Evolutionary conservation across 176 grass and related monocot genomes (phyloP), one percentile per base, ranked within the genome.

Genomic region (Tuctoria greenei): DNA sequence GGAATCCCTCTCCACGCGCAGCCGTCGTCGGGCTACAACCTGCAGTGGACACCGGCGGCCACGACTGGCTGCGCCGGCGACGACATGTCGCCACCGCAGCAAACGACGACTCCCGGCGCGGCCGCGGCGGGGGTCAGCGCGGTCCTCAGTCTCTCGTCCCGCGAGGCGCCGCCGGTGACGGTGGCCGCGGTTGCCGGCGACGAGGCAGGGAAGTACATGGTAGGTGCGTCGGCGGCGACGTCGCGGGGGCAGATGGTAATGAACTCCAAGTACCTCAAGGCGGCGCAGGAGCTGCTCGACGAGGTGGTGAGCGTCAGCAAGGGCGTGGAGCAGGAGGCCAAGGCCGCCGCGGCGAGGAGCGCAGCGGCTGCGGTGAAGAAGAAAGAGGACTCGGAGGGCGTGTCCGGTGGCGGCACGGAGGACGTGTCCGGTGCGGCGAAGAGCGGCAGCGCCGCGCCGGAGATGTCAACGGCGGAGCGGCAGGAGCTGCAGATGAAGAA

Each of bases 401-500:
- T 70, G 38, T 76, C 45, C 15, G 64, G 79, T 3, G 80, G 83
- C 40, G 83, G 68, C n/a, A 85, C 61, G 46, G 86, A 83, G 63
- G 80, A 73, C 28, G 70, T n/a, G n/a, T n/a, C 71, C n/a, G 18
- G 89, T 17, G 35, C 58, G 7, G 44, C 45, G 16, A 68, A 86
- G 69, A 52, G 73, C 39, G 5, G 58, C 12, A 44, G 58, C 12
- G 39, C 23, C 17, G 79, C 75, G 4, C 35, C 55, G 2, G 95
- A 99, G 83, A 73, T 99, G 55, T 84, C 92, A 4, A 92, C 96
- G 27, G 96, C 96, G 4, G 96, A 95, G 83, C 79, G 89, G 79
- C 96, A 99, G 76, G 96, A 99, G 87, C 69, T 92, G 58, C 92
- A 95, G 87, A 95, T 99, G 96, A 99, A 99, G 96, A 99, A 99